Evolutionary conservation across 2,329 filamentous ascomycete species (phyloP).

Genomic region (Emergomyces orientalis): DNA sequence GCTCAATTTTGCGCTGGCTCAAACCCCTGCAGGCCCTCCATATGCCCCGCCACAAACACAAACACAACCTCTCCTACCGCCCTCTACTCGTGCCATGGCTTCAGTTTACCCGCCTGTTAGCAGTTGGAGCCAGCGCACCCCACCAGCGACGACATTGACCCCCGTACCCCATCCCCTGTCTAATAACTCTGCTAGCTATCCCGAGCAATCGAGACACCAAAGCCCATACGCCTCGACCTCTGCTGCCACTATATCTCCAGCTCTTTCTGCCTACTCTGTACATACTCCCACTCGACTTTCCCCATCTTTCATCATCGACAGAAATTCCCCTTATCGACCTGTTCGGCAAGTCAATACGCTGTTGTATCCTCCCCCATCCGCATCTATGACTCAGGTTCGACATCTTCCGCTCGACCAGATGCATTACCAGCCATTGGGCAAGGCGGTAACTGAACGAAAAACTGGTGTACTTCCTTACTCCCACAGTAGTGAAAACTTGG

Average conservation of each 20-base stretch:
- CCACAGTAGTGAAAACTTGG: conserved; percentile 38
- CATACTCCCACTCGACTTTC: conserved; percentile 62
- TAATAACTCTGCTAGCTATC: conserved; percentile 22
- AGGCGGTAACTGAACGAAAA: conserved; percentile 54
- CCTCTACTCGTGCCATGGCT: conserved; percentile 56
- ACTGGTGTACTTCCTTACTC: conserved; percentile 58
- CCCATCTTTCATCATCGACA: conserved; percentile 77
- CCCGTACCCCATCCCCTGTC: conserved; percentile 24
- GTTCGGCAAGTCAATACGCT: conserved; percentile 83
- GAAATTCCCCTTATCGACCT: conserved; percentile 85
- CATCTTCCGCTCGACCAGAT: conserved; percentile 59
- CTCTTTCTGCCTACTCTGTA: conserved; percentile 53
- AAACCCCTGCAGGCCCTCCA: conserved; percentile 33
- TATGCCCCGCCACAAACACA: not conserved
- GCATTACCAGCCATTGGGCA: conserved; percentile 71
- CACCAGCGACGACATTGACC: conserved; percentile 27
- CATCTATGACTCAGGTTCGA: conserved; percentile 66
- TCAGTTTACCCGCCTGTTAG: conserved; percentile 57
- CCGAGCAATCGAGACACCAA: conserved; percentile 37
- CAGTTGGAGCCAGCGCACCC: conserved; percentile 41
- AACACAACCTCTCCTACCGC: conserved; percentile 9
- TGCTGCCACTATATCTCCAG: conserved; percentile 53
- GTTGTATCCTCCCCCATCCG: conserved; percentile 75
- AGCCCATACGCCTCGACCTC: conserved; percentile 42
- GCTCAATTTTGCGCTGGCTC: conserved; percentile 61